Evolutionary conservation across 2,329 filamentous ascomycete species (phyloP), one percentile per base, ranked within the genome.

Genomic region (Amauroascus verrucosus): DNA sequence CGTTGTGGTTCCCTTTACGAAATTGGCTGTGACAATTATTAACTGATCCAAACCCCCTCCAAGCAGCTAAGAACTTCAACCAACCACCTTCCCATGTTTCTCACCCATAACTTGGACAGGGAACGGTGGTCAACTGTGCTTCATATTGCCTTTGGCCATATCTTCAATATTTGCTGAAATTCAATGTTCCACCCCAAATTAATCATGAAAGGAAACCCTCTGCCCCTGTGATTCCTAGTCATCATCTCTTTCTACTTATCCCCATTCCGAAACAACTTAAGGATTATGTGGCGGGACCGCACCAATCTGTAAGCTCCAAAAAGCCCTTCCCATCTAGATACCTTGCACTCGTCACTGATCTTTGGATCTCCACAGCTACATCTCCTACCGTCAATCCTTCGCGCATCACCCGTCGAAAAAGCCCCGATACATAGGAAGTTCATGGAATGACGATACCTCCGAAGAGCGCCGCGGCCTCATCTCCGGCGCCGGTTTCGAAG

Each of bases 361-460:
- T 54, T 57, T 48, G 55, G 48, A 50, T 16, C 32, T 49, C 46
- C 28, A 58, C 66, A 95, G 91, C 69, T 98, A 94, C 71, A 93
- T 98, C 69, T 97, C 93, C 71, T 98, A 97, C 78, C 90, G 93
- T 65, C 93, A 98, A 75, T 97, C 91, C 64, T 97, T 96, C 73
- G 83, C 89, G 64, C 93, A 97, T 71, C 90, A 96, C 69, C 93
- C 93, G 51, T 81, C 83, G 57, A 90, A 94, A 73, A 88, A 89
- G 72, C 82, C 83, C 61, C 84, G 84, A 63, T 86, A 85, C 73
- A 74, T 77, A 56, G 70, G 75, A 54, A 71, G 79, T 54, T 70
- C 76, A 62, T 67, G 74, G 61, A 78, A 80, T 75, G 79, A 56
- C 33, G 52, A 77, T 70, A 50, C 24, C 57, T 78, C 75, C 53